Conservation (phyloP, 495 filamentous ascomycete genomes). For the Tuber indicum region DNA sequence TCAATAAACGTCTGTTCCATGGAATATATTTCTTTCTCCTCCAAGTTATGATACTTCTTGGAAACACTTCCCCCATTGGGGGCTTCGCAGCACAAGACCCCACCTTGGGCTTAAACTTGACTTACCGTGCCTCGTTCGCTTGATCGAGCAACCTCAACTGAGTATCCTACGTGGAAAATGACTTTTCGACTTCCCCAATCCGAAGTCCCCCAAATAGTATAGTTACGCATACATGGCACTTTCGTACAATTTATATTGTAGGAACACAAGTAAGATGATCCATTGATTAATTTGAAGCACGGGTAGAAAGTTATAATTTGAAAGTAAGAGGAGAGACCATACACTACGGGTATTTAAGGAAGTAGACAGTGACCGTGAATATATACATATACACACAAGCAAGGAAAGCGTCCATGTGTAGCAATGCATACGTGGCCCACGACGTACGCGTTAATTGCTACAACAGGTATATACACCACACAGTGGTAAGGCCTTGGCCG, state of each 20-base stretch:
- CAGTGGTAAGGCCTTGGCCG: not conserved
- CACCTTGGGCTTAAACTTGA: not conserved
- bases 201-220: too few species aligned
- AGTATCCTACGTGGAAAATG: not conserved
- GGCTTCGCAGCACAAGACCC: too few species aligned
- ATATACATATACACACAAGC: too few species aligned
- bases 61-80: not conserved
- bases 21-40: not conserved
- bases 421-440: not conserved
- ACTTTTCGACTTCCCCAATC: too few species aligned
- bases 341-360: not conserved
- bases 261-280: not conserved
- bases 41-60: not conserved
- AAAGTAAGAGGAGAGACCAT: not conserved
- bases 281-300: not conserved
- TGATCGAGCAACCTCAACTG: not conserved
- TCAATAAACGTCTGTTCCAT: not conserved
- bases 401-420: not conserved
- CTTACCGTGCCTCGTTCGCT: not conserved
- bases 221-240: not conserved
- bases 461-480: not conserved
- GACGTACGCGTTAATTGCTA: not conserved
- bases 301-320: not conserved
- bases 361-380: not conserved
- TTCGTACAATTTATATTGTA: not conserved